Evolutionary conservation across 2,329 filamentous ascomycete species (phyloP).

Genomic region (Simplicillium sp.): DNA sequence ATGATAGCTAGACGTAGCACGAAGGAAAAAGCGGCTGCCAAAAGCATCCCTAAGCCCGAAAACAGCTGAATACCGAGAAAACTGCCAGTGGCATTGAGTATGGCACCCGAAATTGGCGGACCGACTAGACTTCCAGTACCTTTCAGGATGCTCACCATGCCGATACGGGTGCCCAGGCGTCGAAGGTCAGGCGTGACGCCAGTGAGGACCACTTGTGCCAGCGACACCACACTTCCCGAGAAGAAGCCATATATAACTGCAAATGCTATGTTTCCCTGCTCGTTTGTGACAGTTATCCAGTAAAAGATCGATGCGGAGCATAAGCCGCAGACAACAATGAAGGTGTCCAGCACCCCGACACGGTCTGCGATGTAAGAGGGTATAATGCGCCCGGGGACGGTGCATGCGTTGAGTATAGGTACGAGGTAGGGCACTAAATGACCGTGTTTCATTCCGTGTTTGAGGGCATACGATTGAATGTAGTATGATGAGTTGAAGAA

Average conservation of each 20-base stretch:
- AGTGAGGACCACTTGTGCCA: conserved; percentile 31
- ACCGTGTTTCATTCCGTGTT: conserved; percentile 18
- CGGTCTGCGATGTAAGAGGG: conserved; percentile 33
- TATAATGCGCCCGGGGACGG: conserved; percentile 36
- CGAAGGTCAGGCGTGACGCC: conserved; percentile 29
- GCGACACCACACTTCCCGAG: conserved; percentile 31
- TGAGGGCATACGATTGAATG: conserved; percentile 30
- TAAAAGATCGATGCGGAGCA: conserved; percentile 24
- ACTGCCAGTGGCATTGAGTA: conserved; percentile 13
- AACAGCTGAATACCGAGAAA: conserved; percentile 16
- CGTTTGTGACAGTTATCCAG: conserved; percentile 28
- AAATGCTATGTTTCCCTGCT: conserved; percentile 28
- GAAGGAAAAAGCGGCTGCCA: conserved; percentile 11
- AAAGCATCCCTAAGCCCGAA: conserved; percentile 12
- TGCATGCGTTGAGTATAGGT: conserved; percentile 40
- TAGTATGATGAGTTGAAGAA: conserved; percentile 35
- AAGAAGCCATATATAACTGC: conserved; percentile 36
- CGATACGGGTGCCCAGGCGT: conserved; percentile 32
- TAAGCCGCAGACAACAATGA: conserved; percentile 23
- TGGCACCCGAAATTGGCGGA: conserved; percentile 28
- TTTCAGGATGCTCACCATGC: conserved; percentile 28
- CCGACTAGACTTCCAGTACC: conserved; percentile 25
- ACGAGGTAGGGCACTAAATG: conserved; percentile 34
- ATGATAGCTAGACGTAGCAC: conserved; percentile 9
- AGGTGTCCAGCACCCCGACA: conserved; percentile 30